Conservation (phyloP, 441 rosid species). For the Raphanus hybrid region DNA sequence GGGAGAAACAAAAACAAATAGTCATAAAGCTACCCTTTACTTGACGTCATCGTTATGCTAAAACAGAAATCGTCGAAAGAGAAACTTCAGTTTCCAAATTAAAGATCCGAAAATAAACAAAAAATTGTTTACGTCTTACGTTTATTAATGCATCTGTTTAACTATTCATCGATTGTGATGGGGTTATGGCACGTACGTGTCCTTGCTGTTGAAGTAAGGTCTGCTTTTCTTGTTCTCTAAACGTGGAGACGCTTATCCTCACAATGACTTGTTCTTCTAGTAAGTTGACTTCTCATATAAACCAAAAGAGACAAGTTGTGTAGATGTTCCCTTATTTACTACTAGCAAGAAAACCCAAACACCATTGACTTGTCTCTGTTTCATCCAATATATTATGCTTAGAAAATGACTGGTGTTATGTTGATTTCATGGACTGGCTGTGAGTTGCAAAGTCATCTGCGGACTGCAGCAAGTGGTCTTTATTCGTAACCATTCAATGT, state of each 20-base stretch:
- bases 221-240: not conserved
- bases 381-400: not conserved
- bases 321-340: not conserved
- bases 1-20: not conserved
- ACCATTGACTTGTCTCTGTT: not conserved
- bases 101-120: not conserved
- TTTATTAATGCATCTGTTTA: not conserved
- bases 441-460: not conserved
- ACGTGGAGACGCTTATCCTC: slow-evolving; percentile 3
- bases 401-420: not conserved
- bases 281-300: not conserved
- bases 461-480: not conserved
- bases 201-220: slow-evolving; percentile 4
- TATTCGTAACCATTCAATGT: no score
- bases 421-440: not conserved
- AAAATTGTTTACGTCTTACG: not conserved
- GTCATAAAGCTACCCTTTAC: slow-evolving; percentile 13
- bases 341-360: not conserved
- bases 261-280: not conserved
- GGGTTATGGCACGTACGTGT: not conserved
- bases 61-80: slow-evolving; percentile 5
- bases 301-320: slow-evolving; percentile 12
- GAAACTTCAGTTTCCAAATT: not conserved
- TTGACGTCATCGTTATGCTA: slow-evolving; percentile 28
- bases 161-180: slow-evolving; percentile 3